These are phyloP conservation scores for Euptelea pleiosperma DNA, from an alignment of 164 flowering plant species.

Conservation along the genomic window DNA sequence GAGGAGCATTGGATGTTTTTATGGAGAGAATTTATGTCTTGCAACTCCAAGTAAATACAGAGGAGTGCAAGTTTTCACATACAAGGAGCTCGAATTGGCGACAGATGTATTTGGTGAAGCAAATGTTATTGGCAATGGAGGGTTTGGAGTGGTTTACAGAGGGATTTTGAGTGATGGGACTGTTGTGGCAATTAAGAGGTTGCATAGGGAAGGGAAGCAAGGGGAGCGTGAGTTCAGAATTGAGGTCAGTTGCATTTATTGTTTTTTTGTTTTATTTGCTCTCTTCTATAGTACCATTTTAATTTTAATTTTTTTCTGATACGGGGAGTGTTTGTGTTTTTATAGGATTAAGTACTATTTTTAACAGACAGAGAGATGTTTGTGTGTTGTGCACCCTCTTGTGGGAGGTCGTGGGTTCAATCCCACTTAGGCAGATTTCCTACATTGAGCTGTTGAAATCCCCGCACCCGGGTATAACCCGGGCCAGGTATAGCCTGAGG, in stretches of 20 bases:
- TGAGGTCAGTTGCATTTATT: constrained; percentile 55
- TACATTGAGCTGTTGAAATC: too few relatives aligned
- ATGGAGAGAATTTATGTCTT: constrained; percentile 35
- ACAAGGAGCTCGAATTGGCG: constrained; percentile 73
- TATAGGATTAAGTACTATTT: too few relatives aligned
- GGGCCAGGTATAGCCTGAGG: too few relatives aligned
- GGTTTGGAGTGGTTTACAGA: constrained; percentile 62
- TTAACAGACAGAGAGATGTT: too few relatives aligned
- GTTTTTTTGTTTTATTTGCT: constrained; percentile 12
- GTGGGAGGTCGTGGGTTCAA: too few relatives aligned
- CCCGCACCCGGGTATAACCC: too few relatives aligned
- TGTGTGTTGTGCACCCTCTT: too few relatives aligned
- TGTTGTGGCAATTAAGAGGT: constrained; percentile 67
- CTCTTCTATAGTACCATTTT: too few relatives aligned
- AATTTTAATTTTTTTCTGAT: too few relatives aligned
- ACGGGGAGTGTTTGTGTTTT: too few relatives aligned
- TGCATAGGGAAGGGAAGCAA: constrained; percentile 69
- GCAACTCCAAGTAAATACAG: constrained; percentile 19
- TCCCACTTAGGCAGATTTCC: too few relatives aligned
- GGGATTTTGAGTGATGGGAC: constrained; percentile 76
- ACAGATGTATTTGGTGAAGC: constrained; percentile 59
- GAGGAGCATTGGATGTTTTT: constrained; percentile 50
- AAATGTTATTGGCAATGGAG: constrained; percentile 72
- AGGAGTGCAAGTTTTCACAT: constrained; percentile 85
- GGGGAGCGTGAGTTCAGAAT: constrained; percentile 83